Conservation (phyloP, 129 eudicot species). For the Chrysanthemum seticuspe region DNA sequence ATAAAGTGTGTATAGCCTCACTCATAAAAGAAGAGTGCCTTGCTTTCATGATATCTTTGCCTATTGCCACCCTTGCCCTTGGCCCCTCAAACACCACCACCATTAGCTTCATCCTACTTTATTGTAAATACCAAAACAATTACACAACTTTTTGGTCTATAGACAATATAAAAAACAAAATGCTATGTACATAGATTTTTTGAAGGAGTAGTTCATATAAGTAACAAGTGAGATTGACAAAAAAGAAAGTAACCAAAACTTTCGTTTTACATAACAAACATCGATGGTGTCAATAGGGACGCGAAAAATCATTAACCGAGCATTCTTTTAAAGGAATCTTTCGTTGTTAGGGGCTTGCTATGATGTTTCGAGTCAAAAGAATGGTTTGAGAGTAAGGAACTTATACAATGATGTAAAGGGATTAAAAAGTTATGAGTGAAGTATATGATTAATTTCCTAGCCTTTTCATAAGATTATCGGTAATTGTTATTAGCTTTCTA, state of each 20-base stretch:
- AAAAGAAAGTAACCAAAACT: neutral
- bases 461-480: slow-evolving; percentile 16
- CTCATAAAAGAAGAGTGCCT: slow-evolving; percentile 28
- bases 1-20: slow-evolving; percentile 15
- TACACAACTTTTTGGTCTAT: slow-evolving; percentile 12
- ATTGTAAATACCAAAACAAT: slow-evolving; percentile 18
- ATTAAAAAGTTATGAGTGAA: slow-evolving; percentile 12
- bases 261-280: no score
- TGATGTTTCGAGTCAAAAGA: neutral
- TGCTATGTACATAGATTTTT: neutral
- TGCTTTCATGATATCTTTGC: slow-evolving; percentile 36
- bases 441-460: slow-evolving; percentile 6
- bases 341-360: neutral
- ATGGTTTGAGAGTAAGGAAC: neutral
- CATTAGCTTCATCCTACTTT: slow-evolving; percentile 34
- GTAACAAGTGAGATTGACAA: neutral
- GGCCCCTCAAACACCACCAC: slow-evolving; percentile 35
- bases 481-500: slow-evolving; percentile 30
- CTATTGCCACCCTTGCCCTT: slow-evolving; percentile 24
- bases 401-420: neutral
- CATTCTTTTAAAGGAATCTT: neutral
- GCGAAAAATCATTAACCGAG: no score
- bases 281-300: no score
- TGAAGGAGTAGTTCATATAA: no score
- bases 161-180: neutral